Base-by-base conservation (phyloP, 2,329 filamentous ascomycete species). In the Penicillium olsonii region DNA sequence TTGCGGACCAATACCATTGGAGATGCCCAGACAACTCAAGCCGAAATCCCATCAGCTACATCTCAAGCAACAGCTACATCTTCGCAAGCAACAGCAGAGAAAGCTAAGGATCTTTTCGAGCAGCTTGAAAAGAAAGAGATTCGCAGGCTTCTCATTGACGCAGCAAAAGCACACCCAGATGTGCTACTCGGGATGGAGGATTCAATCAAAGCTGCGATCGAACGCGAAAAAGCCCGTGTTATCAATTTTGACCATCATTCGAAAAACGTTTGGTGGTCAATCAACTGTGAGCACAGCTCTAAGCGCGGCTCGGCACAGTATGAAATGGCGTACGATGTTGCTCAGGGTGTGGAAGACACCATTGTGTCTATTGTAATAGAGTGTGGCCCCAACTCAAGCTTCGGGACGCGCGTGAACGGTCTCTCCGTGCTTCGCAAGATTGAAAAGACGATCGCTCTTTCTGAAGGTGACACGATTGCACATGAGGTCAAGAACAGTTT, bases 371-470 rank as follows among this genome's bases (percentile, higher is more conserved):
- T 60, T n/a, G 24, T 26, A 10, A n/a, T 18, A 9, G 14, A 52
- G 11, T 58, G 53, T 42, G 45, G 40, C 2, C 33, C 12, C 7
- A 38, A 26, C 7, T 7, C 39, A 8, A 55, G 22, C 26, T 29
- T 48, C 0, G 26, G 40, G 34, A 59, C 56, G 10, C 54, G 52
- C 2, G 26, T 26, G 7, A 59, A 61, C 48, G 59, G 54, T 2
- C 43, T 62, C 11, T 53, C 51, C 2, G 46, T 48, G 3, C 45
- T 59, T 2, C 48, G 53, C 22, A 59, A 60, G 37, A 59, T 59
- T 17, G 59, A 50, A 11, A 57, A 59, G 50, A 56, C 40, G 2
- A 57, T 57, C 42, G 27, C 31, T 3, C 42, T 57, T 9, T 54
- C 45, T 19, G 4, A 11, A 4, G 22, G 17, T 8, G 42, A 54